Percentiles rank a stretch among this genome's conserved stretches.
phyloP scores from a whole-genome alignment of 2,329 filamentous ascomycete species.

The Drechslerella dactyloides region DNA sequence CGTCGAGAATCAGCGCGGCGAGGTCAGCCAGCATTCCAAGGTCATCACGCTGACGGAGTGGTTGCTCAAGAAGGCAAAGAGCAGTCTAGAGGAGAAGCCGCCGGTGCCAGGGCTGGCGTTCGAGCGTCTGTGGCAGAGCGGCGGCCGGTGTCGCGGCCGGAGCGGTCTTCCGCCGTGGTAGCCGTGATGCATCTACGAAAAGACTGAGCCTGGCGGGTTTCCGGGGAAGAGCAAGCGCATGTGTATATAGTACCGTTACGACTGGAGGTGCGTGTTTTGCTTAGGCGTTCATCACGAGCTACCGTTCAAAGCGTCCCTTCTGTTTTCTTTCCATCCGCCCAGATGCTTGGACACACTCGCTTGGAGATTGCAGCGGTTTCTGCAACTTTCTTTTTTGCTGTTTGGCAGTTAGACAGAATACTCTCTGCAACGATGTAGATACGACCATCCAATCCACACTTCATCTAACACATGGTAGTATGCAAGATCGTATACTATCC shows the following conservation, averaged over 20 bases:
- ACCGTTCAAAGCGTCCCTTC: neutral
- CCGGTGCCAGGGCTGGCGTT: conserved; percentile 63
- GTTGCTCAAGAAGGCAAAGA: conserved; percentile 70
- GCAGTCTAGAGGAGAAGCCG: conserved; percentile 35
- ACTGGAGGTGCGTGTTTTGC: neutral
- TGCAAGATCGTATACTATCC: too few species aligned
- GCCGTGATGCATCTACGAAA: neutral
- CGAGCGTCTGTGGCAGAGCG: conserved; percentile 76
- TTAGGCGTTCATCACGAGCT: conserved; percentile 1
- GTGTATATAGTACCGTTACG: neutral
- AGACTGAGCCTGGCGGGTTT: neutral
- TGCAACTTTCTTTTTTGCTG: too few species aligned
- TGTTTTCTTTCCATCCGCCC: neutral
- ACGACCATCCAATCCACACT: neutral
- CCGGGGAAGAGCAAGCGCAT: neutral
- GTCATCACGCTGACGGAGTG: conserved; percentile 94
- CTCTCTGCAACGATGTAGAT: conserved; percentile 4
- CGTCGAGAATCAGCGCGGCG: conserved; percentile 74
- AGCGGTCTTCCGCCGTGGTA: conserved; percentile 9
- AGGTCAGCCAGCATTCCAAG: conserved; percentile 78
- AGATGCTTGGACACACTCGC: neutral
- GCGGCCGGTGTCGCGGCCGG: conserved; percentile 68
- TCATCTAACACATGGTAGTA: neutral
- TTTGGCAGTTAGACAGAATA: neutral
- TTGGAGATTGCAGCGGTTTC: too few species aligned